phyloP scores from a whole-genome alignment of 2,329 filamentous ascomycete genomes.

The Fusarium sp. region DNA sequence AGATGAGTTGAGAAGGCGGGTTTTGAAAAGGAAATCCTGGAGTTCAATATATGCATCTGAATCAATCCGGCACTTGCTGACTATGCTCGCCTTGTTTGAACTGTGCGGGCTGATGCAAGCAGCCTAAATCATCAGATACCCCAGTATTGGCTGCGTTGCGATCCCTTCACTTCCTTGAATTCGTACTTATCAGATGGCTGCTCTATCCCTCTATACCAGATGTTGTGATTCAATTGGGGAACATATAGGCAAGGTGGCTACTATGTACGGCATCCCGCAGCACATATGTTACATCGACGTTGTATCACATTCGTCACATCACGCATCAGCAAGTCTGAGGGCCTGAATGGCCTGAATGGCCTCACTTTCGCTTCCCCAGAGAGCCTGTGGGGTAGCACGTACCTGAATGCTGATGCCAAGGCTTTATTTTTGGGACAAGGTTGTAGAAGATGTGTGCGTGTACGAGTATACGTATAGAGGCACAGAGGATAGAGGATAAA shows the following conservation, averaged over 20 bases:
- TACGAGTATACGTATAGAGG: neutral
- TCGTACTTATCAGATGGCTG: neutral
- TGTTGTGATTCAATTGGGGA: slow-evolving; percentile 13
- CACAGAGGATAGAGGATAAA: neutral
- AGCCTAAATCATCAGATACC: slow-evolving; percentile 31
- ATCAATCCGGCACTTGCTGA: slow-evolving; percentile 25
- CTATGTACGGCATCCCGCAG: slow-evolving; percentile 21
- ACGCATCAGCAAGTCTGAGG: slow-evolving; percentile 23
- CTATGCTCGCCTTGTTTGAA: slow-evolving; percentile 18
- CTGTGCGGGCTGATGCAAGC: slow-evolving; percentile 28
- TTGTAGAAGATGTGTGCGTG: slow-evolving; percentile 1
- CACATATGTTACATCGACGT: slow-evolving; percentile 26
- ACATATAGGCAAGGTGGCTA: neutral
- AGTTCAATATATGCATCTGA: slow-evolving; percentile 33
- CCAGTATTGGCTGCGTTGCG: slow-evolving; percentile 19
- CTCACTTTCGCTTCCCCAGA: slow-evolving; percentile 22
- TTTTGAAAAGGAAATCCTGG: slow-evolving; percentile 30
- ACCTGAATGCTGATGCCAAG: slow-evolving; percentile 26
- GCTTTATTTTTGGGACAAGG: slow-evolving; percentile 4
- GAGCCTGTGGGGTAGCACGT: slow-evolving; percentile 7
- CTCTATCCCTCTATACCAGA: neutral
- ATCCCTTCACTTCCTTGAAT: neutral
- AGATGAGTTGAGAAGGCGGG: slow-evolving; percentile 43
- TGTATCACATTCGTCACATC: slow-evolving; percentile 25
- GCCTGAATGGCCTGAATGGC: slow-evolving; percentile 17